phyloP scores from a whole-genome alignment of 2,329 filamentous ascomycete genomes.

The Arthrobotrys sphaeroides region DNA sequence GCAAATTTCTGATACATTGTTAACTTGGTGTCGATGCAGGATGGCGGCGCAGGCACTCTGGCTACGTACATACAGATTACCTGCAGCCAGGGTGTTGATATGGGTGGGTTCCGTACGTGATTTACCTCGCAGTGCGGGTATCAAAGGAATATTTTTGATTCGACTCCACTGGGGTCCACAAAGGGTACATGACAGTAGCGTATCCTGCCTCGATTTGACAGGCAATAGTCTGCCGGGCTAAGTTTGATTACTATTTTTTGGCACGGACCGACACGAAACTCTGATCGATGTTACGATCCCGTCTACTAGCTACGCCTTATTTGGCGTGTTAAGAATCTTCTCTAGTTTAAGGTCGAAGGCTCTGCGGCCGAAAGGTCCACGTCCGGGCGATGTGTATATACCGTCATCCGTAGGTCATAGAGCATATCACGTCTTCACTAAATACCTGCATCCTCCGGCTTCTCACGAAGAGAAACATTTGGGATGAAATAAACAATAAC shows the following conservation, averaged over 20 bases:
- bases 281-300: slow-evolving; percentile 4
- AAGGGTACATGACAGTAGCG: slow-evolving; percentile 1
- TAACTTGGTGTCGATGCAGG: not conserved
- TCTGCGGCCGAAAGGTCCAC: not conserved
- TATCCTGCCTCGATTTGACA: slow-evolving; percentile 19
- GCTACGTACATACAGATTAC: too few species aligned
- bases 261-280: slow-evolving; percentile 41
- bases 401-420: not conserved
- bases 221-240: not conserved
- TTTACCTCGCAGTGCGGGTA: not conserved
- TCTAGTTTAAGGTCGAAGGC: not conserved
- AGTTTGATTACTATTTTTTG: slow-evolving; percentile 27
- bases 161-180: not conserved
- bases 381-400: not conserved
- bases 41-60: not conserved
- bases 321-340: not conserved
- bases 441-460: not conserved
- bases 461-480: slow-evolving; percentile 11
- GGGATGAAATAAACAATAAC: slow-evolving; percentile 5
- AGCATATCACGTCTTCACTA: not conserved
- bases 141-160: not conserved
- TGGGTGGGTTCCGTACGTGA: not conserved
- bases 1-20: slow-evolving; percentile 8
- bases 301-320: not conserved
- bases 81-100: not conserved